Evolutionary conservation across 2,329 filamentous ascomycete species (phyloP).

Genomic region (Penicillium aurantiogriseum): DNA sequence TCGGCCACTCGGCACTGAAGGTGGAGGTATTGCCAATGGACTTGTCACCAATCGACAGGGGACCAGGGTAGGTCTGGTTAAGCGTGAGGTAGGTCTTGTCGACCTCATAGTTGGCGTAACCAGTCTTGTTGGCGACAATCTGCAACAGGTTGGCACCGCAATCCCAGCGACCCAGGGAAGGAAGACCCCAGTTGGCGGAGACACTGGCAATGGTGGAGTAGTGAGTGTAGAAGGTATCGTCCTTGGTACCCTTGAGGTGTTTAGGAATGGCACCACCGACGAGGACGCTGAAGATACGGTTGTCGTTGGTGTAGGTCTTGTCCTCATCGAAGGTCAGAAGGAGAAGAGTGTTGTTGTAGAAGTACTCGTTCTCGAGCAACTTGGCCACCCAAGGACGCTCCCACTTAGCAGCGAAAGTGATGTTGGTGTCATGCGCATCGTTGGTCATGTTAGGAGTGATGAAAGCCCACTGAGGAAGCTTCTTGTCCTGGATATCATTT

Average conservation of each 20-base stretch:
- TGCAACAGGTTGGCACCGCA: constrained; percentile 69
- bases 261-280: constrained; percentile 71
- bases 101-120: constrained; percentile 51
- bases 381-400: constrained; percentile 66
- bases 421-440: constrained; percentile 72
- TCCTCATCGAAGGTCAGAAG: constrained; percentile 83
- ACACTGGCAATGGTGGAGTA: constrained; percentile 70
- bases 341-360: constrained; percentile 76
- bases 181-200: constrained; percentile 67
- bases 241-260: constrained; percentile 63
- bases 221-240: constrained; percentile 70
- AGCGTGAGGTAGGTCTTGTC: constrained; percentile 47
- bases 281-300: constrained; percentile 68
- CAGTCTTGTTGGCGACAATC: constrained; percentile 60
- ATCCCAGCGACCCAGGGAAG: constrained; percentile 69
- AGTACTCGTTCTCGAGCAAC: constrained; percentile 66
- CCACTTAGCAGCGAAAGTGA: constrained; percentile 69
- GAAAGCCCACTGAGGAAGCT: constrained; percentile 67
- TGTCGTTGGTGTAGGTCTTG: constrained; percentile 65
- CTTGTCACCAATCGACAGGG: constrained; percentile 27
- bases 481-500: constrained; percentile 61
- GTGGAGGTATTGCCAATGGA: constrained; percentile 14
- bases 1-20: constrained; percentile 30
- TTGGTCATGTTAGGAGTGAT: constrained; percentile 31
- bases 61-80: constrained; percentile 57